Conservation (phyloP, 2,329 filamentous ascomycete genomes). For the Drechslerella coelobrocha region DNA sequence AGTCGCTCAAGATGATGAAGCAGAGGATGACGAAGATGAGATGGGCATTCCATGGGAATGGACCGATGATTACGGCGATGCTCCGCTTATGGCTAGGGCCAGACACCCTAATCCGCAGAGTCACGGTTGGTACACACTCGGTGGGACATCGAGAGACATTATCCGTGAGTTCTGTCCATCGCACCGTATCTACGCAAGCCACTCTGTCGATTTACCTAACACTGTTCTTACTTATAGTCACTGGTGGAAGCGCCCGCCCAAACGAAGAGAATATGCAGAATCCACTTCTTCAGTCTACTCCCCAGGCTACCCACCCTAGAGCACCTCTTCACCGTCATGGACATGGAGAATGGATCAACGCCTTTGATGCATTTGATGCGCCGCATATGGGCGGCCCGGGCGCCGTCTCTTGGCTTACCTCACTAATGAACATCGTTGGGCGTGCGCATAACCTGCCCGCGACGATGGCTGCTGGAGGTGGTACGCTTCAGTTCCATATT, state of each 20-base stretch:
- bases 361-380: slow-evolving; percentile 46
- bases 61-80: slow-evolving; percentile 54
- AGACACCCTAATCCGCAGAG: slow-evolving; percentile 53
- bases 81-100: slow-evolving; percentile 54
- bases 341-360: slow-evolving; percentile 50
- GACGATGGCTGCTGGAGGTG: slow-evolving; percentile 57
- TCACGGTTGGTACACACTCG: slow-evolving; percentile 56
- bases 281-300: slow-evolving; percentile 44
- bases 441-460: slow-evolving; percentile 49
- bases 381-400: slow-evolving; percentile 49
- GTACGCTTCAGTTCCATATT: slow-evolving; percentile 67
- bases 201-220: not conserved
- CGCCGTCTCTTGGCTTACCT: slow-evolving; percentile 59
- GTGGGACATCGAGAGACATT: slow-evolving; percentile 54
- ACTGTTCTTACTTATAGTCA: slow-evolving; percentile 12
- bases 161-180: slow-evolving; percentile 52
- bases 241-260: slow-evolving; percentile 29
- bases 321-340: slow-evolving; percentile 40
- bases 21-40: slow-evolving; percentile 59
- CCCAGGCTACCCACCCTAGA: slow-evolving; percentile 27
- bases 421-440: slow-evolving; percentile 47
- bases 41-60: slow-evolving; percentile 55
- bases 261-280: slow-evolving; percentile 51
- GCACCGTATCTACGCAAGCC: too few species aligned
- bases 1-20: slow-evolving; percentile 64